Base-by-base conservation (phyloP, 495 filamentous ascomycete genomes). In the Penicillium flavigenum region DNA sequence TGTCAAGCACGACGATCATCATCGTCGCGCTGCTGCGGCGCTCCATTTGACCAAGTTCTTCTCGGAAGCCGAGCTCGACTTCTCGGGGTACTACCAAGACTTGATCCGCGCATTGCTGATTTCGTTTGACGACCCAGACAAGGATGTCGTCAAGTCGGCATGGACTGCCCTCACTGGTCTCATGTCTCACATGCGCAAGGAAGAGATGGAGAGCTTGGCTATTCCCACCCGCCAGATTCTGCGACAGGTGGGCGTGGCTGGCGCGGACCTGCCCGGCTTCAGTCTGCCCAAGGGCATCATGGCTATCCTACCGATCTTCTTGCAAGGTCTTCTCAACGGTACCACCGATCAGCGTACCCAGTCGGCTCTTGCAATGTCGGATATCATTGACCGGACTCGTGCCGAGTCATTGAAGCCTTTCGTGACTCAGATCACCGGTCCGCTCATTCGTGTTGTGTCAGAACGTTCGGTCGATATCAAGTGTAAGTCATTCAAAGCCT, bases 191-290 rank as follows among this genome's bases (percentile, higher is more conserved):
- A 81, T 98, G 59, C 89, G 88, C 68, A 98, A 98, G 69, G 94
- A 98, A 72, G 94, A 98, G 73, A 98, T 98, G 94, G 94, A 98
- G 68, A 83, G 88, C 0, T 76, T 98, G n/a, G 91, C 93, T 9
- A 77, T 84, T 59, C 92, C 93, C 5, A 95, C 93, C 1, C 84
- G 92, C 36, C 87, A 92, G 65, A 83, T 89, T 2, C 76, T 98
- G 47, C 83, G 88, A 52, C 90, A 92, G 60, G 90, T 98, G 31
- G 94, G 94, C 47, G 88, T 96, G 16, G 74, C 92, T 45, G 95
- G 95, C 5, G 81, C 86, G 22, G 85, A 93, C 65, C 79, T 98
- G 17, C 82, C 91, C 10, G 94, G 94, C 26, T 98, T 98, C 78
- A 83, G 86, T 53, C 76, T 98, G 51, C 94, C 94, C 6, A 98